phyloP scores from a whole-genome alignment of 179 eudicot species.

The Nepenthes alata region DNA sequence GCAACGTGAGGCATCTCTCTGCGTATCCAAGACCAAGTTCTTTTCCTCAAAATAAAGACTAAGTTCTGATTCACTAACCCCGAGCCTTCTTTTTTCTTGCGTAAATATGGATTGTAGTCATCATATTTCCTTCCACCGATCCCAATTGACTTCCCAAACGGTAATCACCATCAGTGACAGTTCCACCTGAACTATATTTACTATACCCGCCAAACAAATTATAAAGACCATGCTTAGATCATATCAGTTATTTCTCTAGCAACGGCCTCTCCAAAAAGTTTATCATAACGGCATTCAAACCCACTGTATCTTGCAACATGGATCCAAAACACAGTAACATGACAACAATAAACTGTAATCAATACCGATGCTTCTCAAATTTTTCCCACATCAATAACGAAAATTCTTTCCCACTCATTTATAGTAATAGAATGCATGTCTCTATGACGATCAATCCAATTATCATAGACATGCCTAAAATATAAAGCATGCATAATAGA shows the following conservation, averaged over 20 bases:
- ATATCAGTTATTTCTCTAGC: not conserved
- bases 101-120: not conserved
- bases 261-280: not conserved
- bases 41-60: slow-evolving; percentile 4
- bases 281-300: slow-evolving; percentile 6
- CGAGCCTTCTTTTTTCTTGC: not conserved
- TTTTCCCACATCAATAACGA: not conserved
- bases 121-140: not conserved
- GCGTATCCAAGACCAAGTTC: not conserved
- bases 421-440: not conserved
- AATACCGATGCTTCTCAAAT: slow-evolving; percentile 6
- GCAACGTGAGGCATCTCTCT: not conserved
- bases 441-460: not conserved
- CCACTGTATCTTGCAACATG: slow-evolving; percentile 2
- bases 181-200: not conserved
- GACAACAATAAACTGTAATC: slow-evolving; percentile 1
- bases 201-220: slow-evolving; percentile 3
- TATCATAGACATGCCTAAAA: slow-evolving; percentile 5
- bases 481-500: slow-evolving; percentile 1
- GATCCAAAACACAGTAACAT: slow-evolving; percentile 9
- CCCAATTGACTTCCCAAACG: not conserved
- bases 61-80: not conserved
- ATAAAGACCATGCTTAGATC: not conserved
- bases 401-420: not conserved
- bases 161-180: not conserved